Conservation (phyloP, 2,329 filamentous ascomycete species). For the Fusarium domesticum region DNA sequence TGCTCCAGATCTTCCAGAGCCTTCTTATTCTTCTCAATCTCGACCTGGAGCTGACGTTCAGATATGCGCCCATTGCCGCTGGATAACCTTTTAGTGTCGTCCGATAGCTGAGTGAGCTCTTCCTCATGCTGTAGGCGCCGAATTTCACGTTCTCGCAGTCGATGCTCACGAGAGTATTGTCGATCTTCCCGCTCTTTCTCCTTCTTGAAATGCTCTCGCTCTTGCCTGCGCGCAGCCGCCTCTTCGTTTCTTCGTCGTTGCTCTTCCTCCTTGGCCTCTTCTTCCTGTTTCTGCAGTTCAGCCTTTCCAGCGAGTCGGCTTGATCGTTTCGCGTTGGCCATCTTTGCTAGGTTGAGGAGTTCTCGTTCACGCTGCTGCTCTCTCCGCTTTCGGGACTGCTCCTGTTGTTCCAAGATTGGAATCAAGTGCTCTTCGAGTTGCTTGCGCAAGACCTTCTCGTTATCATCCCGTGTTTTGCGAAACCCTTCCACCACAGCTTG, state of each 20-base stretch:
- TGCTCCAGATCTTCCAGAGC: constrained; percentile 67
- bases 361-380: constrained; percentile 70
- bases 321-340: constrained; percentile 92
- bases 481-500: constrained; percentile 67
- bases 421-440: constrained; percentile 75
- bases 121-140: constrained; percentile 82
- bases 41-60: constrained; percentile 74
- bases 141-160: constrained; percentile 79
- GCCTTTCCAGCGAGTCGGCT: constrained; percentile 80
- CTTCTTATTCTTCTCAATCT: constrained; percentile 76
- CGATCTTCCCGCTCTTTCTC: constrained; percentile 76
- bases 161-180: constrained; percentile 79
- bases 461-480: constrained; percentile 72
- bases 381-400: constrained; percentile 70
- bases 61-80: constrained; percentile 62
- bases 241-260: constrained; percentile 51
- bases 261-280: constrained; percentile 68
- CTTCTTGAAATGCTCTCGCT: constrained; percentile 55
- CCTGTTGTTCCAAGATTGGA: constrained; percentile 78
- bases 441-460: constrained; percentile 75
- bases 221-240: constrained; percentile 62
- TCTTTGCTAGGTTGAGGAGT: constrained; percentile 73
- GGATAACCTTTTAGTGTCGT: constrained; percentile 63
- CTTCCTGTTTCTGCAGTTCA: constrained; percentile 73
- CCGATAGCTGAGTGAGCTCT: constrained; percentile 74